A percentile compares a stretch with the other conserved stretches of the same genome.
phyloP scores from a whole-genome alignment of 2,329 filamentous ascomycete species.

The Pseudogymnoascus verrucosus region DNA sequence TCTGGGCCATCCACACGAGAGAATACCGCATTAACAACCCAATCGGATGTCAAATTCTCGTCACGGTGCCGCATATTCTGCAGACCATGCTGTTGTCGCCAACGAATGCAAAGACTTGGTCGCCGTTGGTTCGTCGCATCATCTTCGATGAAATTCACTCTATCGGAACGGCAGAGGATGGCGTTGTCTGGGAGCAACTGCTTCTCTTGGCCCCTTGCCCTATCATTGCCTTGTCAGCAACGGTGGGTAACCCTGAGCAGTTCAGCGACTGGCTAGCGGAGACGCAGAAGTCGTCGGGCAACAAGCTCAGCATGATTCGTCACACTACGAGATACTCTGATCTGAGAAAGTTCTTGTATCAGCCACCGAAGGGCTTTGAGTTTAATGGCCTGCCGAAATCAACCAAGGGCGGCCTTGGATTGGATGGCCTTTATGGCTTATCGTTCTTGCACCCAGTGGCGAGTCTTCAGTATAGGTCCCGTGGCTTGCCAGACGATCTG shows the following conservation, averaged over 20 bases:
- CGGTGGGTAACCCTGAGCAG: constrained; percentile 65
- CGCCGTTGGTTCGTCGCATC: constrained; percentile 60
- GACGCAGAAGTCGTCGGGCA: constrained; percentile 55
- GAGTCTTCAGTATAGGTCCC: constrained; percentile 51
- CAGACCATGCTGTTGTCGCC: constrained; percentile 69
- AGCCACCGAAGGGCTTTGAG: constrained; percentile 37
- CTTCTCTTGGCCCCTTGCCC: constrained; percentile 66
- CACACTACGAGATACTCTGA: constrained; percentile 68
- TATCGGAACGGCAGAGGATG: constrained; percentile 69
- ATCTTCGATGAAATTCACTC: constrained; percentile 80
- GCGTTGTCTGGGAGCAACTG: constrained; percentile 71
- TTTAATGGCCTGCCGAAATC: constrained; percentile 29
- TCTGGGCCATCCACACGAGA: constrained; percentile 72
- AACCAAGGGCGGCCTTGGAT: constrained; percentile 22
- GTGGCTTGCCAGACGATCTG: constrained; percentile 60
- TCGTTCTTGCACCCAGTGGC: constrained; percentile 58
- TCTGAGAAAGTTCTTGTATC: constrained; percentile 65
- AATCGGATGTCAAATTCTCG: constrained; percentile 63
- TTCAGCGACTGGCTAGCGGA: constrained; percentile 61
- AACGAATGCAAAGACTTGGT: constrained; percentile 56
- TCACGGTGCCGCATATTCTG: constrained; percentile 70
- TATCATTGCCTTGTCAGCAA: constrained; percentile 72
- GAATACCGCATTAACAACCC: constrained; percentile 70
- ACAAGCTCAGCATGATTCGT: constrained; percentile 58
- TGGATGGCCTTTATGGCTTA: constrained; percentile 32